Evolutionary conservation across 768 basidiomycete species (phyloP).

Genomic region (Boletus coccyginus): DNA sequence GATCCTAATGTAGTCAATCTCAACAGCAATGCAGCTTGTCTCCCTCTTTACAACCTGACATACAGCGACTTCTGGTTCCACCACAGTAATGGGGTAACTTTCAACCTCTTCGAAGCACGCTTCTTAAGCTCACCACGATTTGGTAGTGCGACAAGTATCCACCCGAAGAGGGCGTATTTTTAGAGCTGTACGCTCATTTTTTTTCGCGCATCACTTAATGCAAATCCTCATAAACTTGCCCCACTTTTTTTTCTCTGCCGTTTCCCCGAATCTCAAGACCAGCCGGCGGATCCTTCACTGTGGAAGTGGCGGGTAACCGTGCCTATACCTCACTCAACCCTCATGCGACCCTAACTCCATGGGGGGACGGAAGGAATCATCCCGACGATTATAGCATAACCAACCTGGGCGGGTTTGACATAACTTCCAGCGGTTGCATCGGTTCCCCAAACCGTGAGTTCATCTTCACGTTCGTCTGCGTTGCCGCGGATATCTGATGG

Average conservation of each 20-base stretch:
- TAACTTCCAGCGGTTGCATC: neutral
- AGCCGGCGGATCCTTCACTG: neutral
- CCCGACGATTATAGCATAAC: neutral
- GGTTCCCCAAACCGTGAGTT: constrained; percentile 12
- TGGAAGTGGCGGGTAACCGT: constrained; percentile 7
- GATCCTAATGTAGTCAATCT: neutral
- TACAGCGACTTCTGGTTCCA: constrained; percentile 9
- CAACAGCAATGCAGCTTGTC: neutral
- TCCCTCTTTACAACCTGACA: neutral
- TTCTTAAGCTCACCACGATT: neutral
- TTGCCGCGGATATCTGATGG: neutral
- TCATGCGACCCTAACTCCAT: neutral
- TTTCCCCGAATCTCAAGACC: neutral
- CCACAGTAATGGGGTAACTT: neutral
- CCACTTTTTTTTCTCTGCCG: neutral
- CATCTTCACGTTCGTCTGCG: neutral
- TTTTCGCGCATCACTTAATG: neutral
- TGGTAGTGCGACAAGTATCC: neutral
- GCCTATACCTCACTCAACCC: neutral
- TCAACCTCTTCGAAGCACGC: neutral
- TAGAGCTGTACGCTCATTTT: constrained; percentile 11
- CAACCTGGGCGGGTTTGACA: neutral
- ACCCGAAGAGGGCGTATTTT: neutral
- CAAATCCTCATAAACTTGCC: neutral
- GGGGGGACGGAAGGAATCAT: constrained; percentile 4